Evolutionary conservation across 495 filamentous ascomycete species (phyloP), one percentile per base, ranked within the genome.

Genomic region (Penicillium nucicola): DNA sequence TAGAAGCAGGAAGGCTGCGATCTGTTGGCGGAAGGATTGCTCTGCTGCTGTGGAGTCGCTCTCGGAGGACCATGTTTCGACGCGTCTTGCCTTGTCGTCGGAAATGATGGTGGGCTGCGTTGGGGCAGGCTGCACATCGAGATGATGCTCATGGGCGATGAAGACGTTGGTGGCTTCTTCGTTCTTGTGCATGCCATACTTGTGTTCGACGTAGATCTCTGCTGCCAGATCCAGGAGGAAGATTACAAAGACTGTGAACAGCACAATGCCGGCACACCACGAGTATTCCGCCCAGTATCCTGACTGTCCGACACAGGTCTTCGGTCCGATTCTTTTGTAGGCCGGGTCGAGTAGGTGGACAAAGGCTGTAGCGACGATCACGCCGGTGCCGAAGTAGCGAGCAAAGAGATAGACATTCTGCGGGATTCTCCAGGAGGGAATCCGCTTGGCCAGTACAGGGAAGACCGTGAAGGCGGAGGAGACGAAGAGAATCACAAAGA

Each of bases 351-450:
- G 70, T 0, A 80, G 69, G 40, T 68, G 64, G 10, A 72, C 61
- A 36, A 89, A 92, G 3, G 88, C 86, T 4, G 85, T 89, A 6
- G 82, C 82, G 6, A 88, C 70, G 52, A 87, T 87, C 47, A 88
- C 85, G 5, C 85, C 85, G 0, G 82, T 81, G 14, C 86, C 85
- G 50, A 88, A 85, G 56, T 86, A 87, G 46, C 84, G 82, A 5
- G 82, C 82, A 41, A 90, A 74, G 57, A 91, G 86, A 64, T 88
- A 91, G 8, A 78, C 79, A 37, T 71, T 72, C 38, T 74, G 69
- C 2, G 84, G 87, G 0, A 89, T 72, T 15, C 70, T 81, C 54
- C 86, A 56, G 1, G 72, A 66, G 13, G 70, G 70, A 13, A 79
- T 57, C 32, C 80, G 69, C 23, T 76, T 76, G 4, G 88, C 79